Conservation (phyloP, 345 rosid species). For the Combretum micranthum region DNA sequence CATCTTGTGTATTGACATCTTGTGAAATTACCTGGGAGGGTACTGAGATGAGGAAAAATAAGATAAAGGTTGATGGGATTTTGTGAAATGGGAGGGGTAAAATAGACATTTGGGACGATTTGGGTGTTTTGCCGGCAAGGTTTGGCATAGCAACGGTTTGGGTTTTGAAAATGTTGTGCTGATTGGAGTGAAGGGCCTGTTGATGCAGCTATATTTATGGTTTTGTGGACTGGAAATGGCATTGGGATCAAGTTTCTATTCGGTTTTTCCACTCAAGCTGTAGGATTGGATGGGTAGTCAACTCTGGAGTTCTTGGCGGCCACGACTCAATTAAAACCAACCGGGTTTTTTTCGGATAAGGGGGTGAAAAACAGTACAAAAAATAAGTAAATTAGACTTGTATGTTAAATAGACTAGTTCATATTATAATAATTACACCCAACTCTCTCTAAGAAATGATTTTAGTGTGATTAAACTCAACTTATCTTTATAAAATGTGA, state of each 20-base stretch:
- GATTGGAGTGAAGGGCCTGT: too few relatives aligned
- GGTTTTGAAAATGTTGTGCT: slow-evolving; percentile 11
- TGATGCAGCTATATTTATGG: background rate
- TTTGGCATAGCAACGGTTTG: background rate
- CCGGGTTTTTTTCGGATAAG: too few relatives aligned
- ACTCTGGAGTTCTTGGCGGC: background rate
- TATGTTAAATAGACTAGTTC: too few relatives aligned
- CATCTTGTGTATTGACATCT: slow-evolving; percentile 8
- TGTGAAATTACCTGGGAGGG: slow-evolving; percentile 49
- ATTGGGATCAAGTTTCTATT: slow-evolving; percentile 2
- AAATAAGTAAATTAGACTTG: too few relatives aligned
- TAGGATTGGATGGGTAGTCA: background rate
- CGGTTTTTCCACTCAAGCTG: background rate
- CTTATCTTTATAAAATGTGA: too few relatives aligned
- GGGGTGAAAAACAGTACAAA: background rate
- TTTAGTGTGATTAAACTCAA: too few relatives aligned
- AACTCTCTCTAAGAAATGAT: too few relatives aligned
- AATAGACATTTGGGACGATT: slow-evolving; percentile 23
- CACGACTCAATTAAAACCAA: slow-evolving; percentile 2
- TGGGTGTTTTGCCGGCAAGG: slow-evolving; percentile 4
- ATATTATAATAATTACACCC: too few relatives aligned
- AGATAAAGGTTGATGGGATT: slow-evolving; percentile 1
- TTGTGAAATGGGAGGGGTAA: slow-evolving; percentile 12
- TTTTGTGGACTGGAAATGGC: slow-evolving; percentile 1
- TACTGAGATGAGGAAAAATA: slow-evolving; percentile 23